Conservation (phyloP, 139 green algal species). For the Tetraselmis striata region DNA sequence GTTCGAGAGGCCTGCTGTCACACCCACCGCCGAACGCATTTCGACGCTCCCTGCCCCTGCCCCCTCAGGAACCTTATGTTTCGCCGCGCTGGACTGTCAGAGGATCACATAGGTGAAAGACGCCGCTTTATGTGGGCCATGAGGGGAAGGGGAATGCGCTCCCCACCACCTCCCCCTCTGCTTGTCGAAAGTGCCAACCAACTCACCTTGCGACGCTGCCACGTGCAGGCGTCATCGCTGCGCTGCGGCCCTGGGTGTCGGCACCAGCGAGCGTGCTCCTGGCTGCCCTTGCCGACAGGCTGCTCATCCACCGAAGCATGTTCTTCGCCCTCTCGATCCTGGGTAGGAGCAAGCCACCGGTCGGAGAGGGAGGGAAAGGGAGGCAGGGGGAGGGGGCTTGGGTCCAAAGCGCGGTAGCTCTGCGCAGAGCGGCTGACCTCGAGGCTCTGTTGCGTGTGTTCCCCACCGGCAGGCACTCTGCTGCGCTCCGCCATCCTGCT, state of each 20-base stretch:
- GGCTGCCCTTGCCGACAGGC: background rate
- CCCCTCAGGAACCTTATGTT: background rate
- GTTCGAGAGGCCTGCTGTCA: background rate
- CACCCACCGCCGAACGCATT: background rate
- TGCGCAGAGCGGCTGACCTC: too few species aligned
- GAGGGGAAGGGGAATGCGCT: too few species aligned
- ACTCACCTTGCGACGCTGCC: background rate
- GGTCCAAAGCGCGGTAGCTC: too few species aligned
- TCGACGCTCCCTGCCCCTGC: background rate
- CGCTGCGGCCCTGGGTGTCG: background rate
- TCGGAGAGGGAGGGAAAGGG: too few species aligned
- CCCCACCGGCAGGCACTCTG: background rate
- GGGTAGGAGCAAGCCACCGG: too few species aligned
- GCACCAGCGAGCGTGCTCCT: background rate
- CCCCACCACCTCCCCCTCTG: background rate
- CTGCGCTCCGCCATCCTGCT: background rate
- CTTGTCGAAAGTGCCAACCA: background rate
- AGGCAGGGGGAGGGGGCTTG: too few species aligned
- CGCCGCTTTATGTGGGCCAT: background rate
- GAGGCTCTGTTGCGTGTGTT: too few species aligned
- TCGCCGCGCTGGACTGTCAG: background rate
- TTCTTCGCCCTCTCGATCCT: background rate
- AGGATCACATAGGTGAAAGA: background rate
- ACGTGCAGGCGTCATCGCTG: background rate
- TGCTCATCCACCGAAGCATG: background rate